Percentiles rank a stretch among this genome's conserved stretches.
phyloP scores from a whole-genome alignment of 1,284 basidiomycete genomes.

The Hortiboletus rubellus region DNA sequence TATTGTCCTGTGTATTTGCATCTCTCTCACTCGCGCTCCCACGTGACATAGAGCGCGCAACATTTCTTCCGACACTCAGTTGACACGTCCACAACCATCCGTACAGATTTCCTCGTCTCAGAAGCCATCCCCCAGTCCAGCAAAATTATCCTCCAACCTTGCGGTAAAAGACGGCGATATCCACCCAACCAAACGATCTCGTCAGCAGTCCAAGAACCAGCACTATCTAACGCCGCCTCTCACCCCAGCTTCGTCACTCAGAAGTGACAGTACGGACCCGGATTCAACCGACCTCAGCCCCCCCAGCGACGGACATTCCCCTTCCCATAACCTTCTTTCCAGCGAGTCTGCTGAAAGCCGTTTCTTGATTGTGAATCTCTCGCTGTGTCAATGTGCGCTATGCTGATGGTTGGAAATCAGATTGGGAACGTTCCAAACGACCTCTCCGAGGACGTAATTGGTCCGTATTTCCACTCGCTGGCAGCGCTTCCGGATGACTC shows the following conservation, averaged over 20 bases:
- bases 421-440: slow-evolving; percentile 37
- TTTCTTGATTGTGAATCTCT: slow-evolving; percentile 43
- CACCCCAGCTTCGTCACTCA: slow-evolving; percentile 53
- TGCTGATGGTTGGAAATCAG: slow-evolving; percentile 27
- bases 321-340: slow-evolving; percentile 9
- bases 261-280: slow-evolving; percentile 40
- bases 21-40: slow-evolving; percentile 16
- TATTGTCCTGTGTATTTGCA: not conserved
- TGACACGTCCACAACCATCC: slow-evolving; percentile 31
- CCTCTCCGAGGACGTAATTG: slow-evolving; percentile 38
- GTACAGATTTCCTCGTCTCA: slow-evolving; percentile 21
- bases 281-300: slow-evolving; percentile 27
- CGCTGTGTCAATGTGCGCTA: not conserved
- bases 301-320: slow-evolving; percentile 9
- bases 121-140: slow-evolving; percentile 14
- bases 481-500: slow-evolving; percentile 20
- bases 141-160: slow-evolving; percentile 11
- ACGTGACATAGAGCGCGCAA: slow-evolving; percentile 29
- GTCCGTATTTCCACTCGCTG: slow-evolving; percentile 30
- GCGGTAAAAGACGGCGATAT: slow-evolving; percentile 22
- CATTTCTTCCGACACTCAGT: slow-evolving; percentile 37
- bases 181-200: slow-evolving; percentile 21
- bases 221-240: slow-evolving; percentile 55
- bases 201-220: slow-evolving; percentile 33
- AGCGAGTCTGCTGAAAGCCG: slow-evolving; percentile 36